Evolutionary conservation across 306 rosid genomes (phyloP).

Genomic region (Potentilla sterilis): DNA sequence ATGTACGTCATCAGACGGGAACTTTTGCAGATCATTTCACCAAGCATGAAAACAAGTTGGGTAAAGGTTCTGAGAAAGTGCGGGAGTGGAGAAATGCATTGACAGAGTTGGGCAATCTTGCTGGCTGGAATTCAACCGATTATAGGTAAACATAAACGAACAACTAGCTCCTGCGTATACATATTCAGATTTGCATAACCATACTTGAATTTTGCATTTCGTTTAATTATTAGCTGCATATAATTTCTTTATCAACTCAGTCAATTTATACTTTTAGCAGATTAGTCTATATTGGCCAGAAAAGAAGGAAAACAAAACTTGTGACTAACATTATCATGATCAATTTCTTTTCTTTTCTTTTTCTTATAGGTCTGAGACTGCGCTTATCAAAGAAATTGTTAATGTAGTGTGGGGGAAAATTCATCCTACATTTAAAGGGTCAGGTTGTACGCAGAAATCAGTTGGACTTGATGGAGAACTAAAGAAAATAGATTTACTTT

Average conservation of each 20-base stretch:
- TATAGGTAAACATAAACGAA: background rate
- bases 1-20: constrained; percentile 10
- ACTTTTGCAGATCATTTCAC: background rate
- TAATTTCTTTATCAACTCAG: too few relatives aligned
- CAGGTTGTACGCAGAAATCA: background rate
- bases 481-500: background rate
- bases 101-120: constrained; percentile 3
- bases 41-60: background rate
- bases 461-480: background rate
- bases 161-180: background rate
- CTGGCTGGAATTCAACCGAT: constrained; percentile 4
- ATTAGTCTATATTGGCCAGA: too few relatives aligned
- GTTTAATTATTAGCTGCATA: too few relatives aligned
- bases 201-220: too few relatives aligned
- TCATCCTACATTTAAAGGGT: background rate
- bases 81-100: constrained; percentile 8
- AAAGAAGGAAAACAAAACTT: too few relatives aligned
- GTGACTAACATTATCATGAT: background rate
- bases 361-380: background rate
- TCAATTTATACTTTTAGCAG: too few relatives aligned
- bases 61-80: background rate
- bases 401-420: background rate
- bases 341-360: background rate
- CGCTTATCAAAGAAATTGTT: background rate
- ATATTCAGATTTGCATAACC: too few relatives aligned